Conservation (phyloP, 2,329 filamentous ascomycete species). For the Xylaria sp. region DNA sequence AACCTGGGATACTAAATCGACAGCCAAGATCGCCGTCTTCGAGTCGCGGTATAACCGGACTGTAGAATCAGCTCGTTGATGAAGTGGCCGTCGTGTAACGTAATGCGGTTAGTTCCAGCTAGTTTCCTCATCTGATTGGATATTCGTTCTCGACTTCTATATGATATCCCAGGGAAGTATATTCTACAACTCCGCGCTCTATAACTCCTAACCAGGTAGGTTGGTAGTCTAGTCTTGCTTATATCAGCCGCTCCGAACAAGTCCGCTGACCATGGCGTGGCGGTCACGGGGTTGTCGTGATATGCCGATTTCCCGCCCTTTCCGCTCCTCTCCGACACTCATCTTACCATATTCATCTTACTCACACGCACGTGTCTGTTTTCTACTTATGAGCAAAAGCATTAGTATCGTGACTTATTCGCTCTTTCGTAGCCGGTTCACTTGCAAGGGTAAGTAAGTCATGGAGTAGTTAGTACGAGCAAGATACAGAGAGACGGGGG, state of each 20-base stretch:
- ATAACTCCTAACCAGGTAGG: no score
- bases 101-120: not conserved
- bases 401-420: not conserved
- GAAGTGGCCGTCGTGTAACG: not conserved
- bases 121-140: not conserved
- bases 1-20: not conserved
- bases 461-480: not conserved
- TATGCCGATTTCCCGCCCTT: not conserved
- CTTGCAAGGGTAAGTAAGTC: not conserved
- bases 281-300: slow-evolving; percentile 8
- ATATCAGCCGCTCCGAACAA: slow-evolving; percentile 17
- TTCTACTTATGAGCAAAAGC: no score
- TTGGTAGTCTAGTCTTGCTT: not conserved
- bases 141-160: not conserved
- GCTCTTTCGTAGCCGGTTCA: not conserved
- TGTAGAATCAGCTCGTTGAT: slow-evolving; percentile 3
- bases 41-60: not conserved
- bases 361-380: not conserved
- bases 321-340: not conserved
- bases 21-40: not conserved
- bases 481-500: not conserved
- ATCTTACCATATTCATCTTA: not conserved
- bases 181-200: no score
- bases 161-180: not conserved
- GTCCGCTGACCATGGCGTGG: slow-evolving; percentile 6